A percentile compares a stretch with the other conserved stretches of the same genome.
These are phyloP conservation scores for Astrothelium macrocarpum DNA, from an alignment of 495 filamentous ascomycete genomes.

Conservation along the genomic window DNA sequence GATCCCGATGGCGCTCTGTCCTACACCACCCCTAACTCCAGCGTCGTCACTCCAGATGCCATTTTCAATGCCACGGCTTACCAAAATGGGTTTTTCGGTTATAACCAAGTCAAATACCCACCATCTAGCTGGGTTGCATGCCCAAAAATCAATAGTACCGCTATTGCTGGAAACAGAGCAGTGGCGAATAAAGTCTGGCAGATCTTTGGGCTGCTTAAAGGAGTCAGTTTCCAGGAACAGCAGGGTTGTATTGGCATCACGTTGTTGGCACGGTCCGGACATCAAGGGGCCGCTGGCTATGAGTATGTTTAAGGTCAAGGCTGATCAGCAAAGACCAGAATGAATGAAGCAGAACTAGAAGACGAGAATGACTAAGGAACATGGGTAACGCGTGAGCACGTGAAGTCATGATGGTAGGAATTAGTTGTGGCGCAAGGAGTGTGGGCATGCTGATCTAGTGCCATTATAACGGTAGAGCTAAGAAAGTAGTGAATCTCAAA, in stretches of 20 bases:
- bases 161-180: not conserved
- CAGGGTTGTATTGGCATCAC: not conserved
- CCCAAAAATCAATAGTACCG: not conserved
- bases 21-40: not conserved
- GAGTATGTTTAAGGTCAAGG: constrained; percentile 5
- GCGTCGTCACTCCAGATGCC: not conserved
- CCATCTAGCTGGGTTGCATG: constrained; percentile 1
- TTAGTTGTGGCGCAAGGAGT: not conserved
- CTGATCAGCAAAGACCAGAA: not conserved
- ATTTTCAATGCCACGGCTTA: not conserved
- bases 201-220: not conserved
- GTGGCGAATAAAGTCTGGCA: not conserved
- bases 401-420: not conserved
- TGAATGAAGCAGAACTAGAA: not conserved
- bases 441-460: not conserved
- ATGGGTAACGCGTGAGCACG: not conserved
- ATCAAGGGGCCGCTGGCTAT: not conserved
- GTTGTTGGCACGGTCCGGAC: not conserved
- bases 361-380: not conserved
- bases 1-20: constrained; percentile 7
- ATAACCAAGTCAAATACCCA: not conserved
- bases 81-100: not conserved
- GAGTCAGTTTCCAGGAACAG: not conserved
- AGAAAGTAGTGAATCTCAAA: not conserved
- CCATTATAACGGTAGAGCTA: not conserved